Percentiles rank a stretch among this genome's conserved stretches.
Evolutionary conservation across 2,329 filamentous ascomycete species (phyloP).

Genomic region (Diplodia sapinea): DNA sequence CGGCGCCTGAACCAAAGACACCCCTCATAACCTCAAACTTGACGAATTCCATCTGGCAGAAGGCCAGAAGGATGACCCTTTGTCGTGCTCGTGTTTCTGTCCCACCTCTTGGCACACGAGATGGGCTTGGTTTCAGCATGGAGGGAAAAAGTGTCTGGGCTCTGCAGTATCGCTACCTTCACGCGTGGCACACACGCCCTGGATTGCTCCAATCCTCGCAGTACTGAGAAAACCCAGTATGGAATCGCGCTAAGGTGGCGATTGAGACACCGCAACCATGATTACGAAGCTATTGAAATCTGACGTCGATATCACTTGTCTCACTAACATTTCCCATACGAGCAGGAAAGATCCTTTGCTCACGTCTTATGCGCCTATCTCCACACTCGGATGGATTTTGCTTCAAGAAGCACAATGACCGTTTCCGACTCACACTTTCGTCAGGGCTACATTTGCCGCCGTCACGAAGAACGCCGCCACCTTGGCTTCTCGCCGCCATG

Average conservation of each 20-base stretch:
- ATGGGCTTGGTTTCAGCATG: background rate
- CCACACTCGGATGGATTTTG: background rate
- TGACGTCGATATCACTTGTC: conserved; percentile 6
- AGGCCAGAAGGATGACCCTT: background rate
- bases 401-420: background rate
- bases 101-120: conserved; percentile 3
- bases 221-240: background rate
- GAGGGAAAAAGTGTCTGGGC: background rate
- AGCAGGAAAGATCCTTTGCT: background rate
- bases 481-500: background rate
- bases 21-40: background rate
- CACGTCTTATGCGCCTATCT: background rate
- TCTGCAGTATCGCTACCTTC: background rate
- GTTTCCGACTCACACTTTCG: background rate
- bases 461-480: background rate
- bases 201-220: background rate
- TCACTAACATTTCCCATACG: background rate
- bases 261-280: background rate
- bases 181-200: conserved; percentile 2
- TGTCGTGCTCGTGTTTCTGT: background rate
- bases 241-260: background rate
- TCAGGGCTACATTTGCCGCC: background rate
- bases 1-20: background rate
- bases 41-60: background rate
- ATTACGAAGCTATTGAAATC: conserved; percentile 4